Conservation (phyloP, 2,329 filamentous ascomycete genomes). For the Epichloe glyceriae region DNA sequence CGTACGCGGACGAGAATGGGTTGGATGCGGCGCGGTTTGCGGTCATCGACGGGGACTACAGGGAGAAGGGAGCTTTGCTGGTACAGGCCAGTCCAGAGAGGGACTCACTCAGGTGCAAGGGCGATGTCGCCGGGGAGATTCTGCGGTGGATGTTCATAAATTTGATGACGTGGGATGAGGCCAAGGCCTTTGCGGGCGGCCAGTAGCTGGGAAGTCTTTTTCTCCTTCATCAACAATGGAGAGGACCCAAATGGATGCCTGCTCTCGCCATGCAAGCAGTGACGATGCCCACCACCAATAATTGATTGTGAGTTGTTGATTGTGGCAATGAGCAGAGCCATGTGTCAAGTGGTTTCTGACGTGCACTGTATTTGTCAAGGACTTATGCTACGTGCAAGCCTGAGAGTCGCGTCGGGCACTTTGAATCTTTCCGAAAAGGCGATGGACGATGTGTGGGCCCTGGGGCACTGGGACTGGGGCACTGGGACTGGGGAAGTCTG, state of each 20-base stretch:
- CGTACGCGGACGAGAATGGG: not conserved
- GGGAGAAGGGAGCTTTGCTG: not conserved
- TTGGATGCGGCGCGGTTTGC: conserved; percentile 1
- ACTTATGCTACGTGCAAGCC: too few species aligned
- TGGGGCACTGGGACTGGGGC: not conserved
- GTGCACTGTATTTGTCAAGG: too few species aligned
- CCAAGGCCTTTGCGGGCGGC: not conserved
- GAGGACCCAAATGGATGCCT: not conserved
- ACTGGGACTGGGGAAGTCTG: not conserved
- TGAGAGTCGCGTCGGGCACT: too few species aligned
- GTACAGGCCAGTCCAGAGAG: not conserved
- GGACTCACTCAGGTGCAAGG: conserved; percentile 4
- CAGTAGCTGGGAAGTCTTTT: not conserved
- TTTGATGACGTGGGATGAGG: conserved; percentile 6
- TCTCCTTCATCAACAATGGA: not conserved
- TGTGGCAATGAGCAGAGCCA: too few species aligned
- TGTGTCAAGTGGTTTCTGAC: too few species aligned
- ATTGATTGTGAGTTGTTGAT: not conserved
- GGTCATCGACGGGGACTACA: conserved; percentile 1
- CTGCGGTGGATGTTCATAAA: conserved; percentile 5
- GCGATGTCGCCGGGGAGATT: conserved; percentile 2
- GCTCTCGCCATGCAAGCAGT: not conserved
- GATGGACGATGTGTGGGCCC: too few species aligned
- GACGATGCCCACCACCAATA: not conserved
- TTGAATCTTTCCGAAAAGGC: too few species aligned